Evolutionary conservation across 768 basidiomycete species (phyloP).

Genomic region (Phlebiopsis flavidoalba): DNA sequence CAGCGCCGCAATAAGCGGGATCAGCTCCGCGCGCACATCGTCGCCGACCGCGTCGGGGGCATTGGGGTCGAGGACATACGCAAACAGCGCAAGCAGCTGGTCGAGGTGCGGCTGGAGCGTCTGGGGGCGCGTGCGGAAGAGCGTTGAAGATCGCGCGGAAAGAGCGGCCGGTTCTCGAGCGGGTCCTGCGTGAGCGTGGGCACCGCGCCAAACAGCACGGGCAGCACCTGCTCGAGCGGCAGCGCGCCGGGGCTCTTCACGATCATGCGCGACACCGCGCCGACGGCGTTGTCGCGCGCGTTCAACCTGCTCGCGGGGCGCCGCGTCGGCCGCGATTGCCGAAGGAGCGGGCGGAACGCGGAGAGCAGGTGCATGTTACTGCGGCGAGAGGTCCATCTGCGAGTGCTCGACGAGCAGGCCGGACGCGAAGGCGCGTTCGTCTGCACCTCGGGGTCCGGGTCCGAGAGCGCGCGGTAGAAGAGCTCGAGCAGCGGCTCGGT

Average conservation of each 20-base stretch:
- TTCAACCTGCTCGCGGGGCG: constrained; percentile 61
- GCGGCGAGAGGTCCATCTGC: constrained; percentile 70
- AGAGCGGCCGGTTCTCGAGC: constrained; percentile 86
- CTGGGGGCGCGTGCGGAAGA: constrained; percentile 75
- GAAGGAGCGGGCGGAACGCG: constrained; percentile 79
- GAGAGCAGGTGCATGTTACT: constrained; percentile 76
- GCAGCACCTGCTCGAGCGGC: constrained; percentile 88
- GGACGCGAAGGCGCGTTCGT: constrained; percentile 95
- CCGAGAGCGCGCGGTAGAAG: constrained; percentile 77
- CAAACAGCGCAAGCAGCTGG: constrained; percentile 72
- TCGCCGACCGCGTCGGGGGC: constrained; percentile 73
- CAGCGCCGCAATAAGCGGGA: constrained; percentile 66
- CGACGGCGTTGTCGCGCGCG: constrained; percentile 95
- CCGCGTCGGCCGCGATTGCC: constrained; percentile 52
- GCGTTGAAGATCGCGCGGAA: constrained; percentile 83
- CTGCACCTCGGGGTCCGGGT: constrained; percentile 87
- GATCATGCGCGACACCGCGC: constrained; percentile 87
- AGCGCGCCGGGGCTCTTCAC: constrained; percentile 70
- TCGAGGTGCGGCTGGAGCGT: constrained; percentile 74
- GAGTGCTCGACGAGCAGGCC: constrained; percentile 91
- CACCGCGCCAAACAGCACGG: constrained; percentile 73
- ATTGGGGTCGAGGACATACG: constrained; percentile 74
- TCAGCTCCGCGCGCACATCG: constrained; percentile 71
- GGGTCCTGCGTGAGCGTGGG: constrained; percentile 81
- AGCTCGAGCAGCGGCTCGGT: constrained; percentile 80